Conservation (phyloP, 2,329 filamentous ascomycete genomes). For the Pestalotiopsis fici region DNA sequence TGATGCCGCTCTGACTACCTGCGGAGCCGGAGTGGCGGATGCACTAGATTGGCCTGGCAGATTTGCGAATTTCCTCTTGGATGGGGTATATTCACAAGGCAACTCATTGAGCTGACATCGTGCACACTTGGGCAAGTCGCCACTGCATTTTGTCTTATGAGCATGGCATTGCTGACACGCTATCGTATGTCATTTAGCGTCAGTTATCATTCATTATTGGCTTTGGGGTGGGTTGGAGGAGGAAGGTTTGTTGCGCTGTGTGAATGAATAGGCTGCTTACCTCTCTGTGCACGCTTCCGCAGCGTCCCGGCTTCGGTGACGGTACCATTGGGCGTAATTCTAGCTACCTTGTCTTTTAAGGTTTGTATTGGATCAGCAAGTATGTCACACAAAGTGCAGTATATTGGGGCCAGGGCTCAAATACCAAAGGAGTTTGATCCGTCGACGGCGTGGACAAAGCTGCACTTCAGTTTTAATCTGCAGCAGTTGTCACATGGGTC, state of each 20-base stretch:
- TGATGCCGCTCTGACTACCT: neutral
- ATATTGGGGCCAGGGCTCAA: neutral
- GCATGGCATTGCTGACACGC: constrained; percentile 41
- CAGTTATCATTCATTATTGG: neutral
- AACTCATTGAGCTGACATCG: constrained; percentile 35
- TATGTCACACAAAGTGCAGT: neutral
- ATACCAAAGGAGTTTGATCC: constrained; percentile 8
- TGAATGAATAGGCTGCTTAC: constrained; percentile 2
- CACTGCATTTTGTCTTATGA: constrained; percentile 45
- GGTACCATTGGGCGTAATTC: constrained; percentile 39
- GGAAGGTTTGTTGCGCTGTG: neutral
- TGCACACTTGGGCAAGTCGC: constrained; percentile 39
- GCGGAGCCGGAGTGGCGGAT: constrained; percentile 4
- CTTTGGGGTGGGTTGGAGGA: neutral
- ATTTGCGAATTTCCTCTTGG: constrained; percentile 38
- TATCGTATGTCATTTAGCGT: neutral
- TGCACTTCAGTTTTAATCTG: constrained; percentile 36
- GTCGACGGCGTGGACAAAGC: constrained; percentile 25
- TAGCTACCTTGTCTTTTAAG: constrained; percentile 31
- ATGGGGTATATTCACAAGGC: constrained; percentile 39
- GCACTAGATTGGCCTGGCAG: constrained; percentile 18
- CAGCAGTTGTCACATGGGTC: constrained; percentile 39
- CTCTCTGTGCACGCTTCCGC: constrained; percentile 41
- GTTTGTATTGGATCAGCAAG: neutral
- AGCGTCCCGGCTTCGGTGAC: constrained; percentile 43